phyloP scores from a whole-genome alignment of 139 green algal species.

The Astrephomene gubernaculifera region DNA sequence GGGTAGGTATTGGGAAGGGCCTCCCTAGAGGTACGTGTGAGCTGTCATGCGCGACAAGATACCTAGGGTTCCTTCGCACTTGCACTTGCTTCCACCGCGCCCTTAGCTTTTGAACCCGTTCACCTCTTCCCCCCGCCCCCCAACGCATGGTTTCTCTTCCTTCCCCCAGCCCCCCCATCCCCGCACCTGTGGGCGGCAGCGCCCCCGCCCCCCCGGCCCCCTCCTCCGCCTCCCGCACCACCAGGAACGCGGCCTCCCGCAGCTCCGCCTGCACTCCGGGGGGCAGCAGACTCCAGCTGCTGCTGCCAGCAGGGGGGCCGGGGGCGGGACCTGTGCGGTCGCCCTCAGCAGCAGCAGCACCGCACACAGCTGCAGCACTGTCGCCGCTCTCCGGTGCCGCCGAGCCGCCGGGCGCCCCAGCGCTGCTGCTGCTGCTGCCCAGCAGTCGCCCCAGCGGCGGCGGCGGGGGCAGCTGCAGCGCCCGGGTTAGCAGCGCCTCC shows the following conservation, averaged over 20 bases:
- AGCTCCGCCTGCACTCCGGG: not conserved
- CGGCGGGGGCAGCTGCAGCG: conserved; percentile 4
- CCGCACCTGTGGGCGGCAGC: conserved; percentile 14
- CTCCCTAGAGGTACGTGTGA: too few species aligned
- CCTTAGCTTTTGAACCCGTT: too few species aligned
- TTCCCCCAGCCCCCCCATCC: too few species aligned
- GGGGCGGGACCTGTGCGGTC: too few species aligned
- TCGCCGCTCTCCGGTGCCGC: not conserved
- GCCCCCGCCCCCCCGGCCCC: not conserved
- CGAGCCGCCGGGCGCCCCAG: not conserved
- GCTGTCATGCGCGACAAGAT: too few species aligned
- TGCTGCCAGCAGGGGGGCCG: not conserved
- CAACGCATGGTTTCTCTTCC: too few species aligned
- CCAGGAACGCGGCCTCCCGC: conserved; percentile 27
- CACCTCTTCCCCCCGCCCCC: too few species aligned
- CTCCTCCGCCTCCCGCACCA: conserved; percentile 37
- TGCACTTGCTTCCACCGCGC: too few species aligned
- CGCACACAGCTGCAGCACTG: too few species aligned
- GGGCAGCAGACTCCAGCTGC: not conserved
- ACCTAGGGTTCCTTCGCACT: too few species aligned
- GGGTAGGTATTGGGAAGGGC: too few species aligned
- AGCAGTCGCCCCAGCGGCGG: not conserved
- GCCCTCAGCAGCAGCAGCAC: not conserved
- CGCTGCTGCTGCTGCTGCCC: not conserved
- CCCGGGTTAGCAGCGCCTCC: not conserved